These are phyloP conservation scores for Pestalotiopsis sp. DNA, from an alignment of 2,329 filamentous ascomycete species.

Conservation along the genomic window DNA sequence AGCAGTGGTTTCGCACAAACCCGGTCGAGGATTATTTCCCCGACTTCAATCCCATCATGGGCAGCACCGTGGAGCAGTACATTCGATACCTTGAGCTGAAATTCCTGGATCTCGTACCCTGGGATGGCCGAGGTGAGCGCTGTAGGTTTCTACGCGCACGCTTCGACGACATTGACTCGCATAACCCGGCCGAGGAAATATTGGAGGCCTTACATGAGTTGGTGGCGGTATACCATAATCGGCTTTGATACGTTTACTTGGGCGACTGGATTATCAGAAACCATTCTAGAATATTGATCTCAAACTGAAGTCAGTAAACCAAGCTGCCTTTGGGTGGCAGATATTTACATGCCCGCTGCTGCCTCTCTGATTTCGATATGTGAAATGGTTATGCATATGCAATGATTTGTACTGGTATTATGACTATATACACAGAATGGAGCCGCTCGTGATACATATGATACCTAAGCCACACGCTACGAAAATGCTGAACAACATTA, in stretches of 20 bases:
- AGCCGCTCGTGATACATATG: slow-evolving; percentile 26
- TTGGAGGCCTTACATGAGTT: not conserved
- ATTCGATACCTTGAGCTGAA: not conserved
- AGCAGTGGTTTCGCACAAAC: not conserved
- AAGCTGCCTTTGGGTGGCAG: slow-evolving; percentile 13
- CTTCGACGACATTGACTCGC: not conserved
- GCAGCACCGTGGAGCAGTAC: not conserved
- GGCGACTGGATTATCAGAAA: too few relatives aligned
- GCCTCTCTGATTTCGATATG: slow-evolving; percentile 14
- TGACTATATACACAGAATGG: slow-evolving; percentile 23
- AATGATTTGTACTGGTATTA: slow-evolving; percentile 24
- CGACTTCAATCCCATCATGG: not conserved
- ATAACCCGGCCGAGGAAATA: not conserved
- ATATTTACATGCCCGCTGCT: slow-evolving; percentile 17
- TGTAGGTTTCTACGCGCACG: not conserved
- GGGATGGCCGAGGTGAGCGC: not conserved
- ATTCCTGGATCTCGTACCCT: not conserved
- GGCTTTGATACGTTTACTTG: too few relatives aligned
- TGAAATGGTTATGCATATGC: not conserved
- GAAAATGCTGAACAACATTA: slow-evolving; percentile 11
- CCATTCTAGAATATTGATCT: too few relatives aligned
- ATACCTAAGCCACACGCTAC: slow-evolving; percentile 28
- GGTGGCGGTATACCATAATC: too few relatives aligned
- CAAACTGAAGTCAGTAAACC: slow-evolving; percentile 10
- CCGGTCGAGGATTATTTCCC: not conserved